Conservation (phyloP, 1,284 basidiomycete genomes). For the Microbotryum lychnidis-dioicae region DNA sequence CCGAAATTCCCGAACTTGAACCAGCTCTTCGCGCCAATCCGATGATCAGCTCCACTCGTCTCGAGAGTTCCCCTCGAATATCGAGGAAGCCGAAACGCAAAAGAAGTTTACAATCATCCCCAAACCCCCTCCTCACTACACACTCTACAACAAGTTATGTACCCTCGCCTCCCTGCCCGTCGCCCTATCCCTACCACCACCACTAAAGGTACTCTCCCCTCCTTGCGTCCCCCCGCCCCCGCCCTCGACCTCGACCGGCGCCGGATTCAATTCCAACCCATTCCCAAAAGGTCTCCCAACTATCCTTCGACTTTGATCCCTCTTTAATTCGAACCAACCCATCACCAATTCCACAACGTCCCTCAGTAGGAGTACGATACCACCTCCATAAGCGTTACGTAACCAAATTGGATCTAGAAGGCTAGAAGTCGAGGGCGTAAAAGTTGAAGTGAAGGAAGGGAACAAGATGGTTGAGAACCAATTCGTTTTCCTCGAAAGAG, state of each 20-base stretch:
- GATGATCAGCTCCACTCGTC: no score
- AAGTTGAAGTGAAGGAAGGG: background rate
- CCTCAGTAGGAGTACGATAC: constrained; percentile 20
- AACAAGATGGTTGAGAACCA: background rate
- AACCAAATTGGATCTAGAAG: constrained; percentile 33
- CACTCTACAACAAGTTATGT: no score
- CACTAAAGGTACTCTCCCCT: background rate
- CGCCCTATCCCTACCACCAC: no score
- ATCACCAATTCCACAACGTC: constrained; percentile 24
- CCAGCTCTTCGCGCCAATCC: no score
- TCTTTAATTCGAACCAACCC: constrained; percentile 23
- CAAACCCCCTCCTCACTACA: no score
- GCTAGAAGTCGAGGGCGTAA: background rate
- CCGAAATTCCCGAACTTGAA: no score
- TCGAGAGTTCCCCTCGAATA: no score
- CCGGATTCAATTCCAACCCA: constrained; percentile 3
- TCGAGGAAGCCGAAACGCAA: no score
- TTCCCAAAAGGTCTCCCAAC: constrained; percentile 26
- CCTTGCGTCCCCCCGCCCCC: background rate
- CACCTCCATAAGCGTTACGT: constrained; percentile 30
- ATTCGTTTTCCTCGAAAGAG: background rate
- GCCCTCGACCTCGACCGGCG: no score
- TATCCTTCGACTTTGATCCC: constrained; percentile 25
- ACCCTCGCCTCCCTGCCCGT: no score
- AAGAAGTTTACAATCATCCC: no score